A percentile compares a stretch with the other conserved stretches of the same genome.
These are phyloP conservation scores for Lepiota venenata DNA, from an alignment of 768 basidiomycete species.

Conservation along the genomic window DNA sequence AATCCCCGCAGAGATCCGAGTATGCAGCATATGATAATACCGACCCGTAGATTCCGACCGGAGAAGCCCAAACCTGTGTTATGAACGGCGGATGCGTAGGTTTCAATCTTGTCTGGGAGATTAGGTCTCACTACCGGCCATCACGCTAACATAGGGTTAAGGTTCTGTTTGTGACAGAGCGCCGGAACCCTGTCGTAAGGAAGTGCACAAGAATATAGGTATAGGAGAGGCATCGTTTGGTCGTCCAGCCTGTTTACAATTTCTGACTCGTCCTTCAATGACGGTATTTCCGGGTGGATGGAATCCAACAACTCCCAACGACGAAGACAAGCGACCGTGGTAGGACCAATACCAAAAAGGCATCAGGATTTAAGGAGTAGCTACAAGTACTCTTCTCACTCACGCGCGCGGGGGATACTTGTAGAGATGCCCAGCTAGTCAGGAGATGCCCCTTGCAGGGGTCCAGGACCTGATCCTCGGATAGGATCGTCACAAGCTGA, in stretches of 20 bases:
- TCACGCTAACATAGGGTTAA: too few species aligned
- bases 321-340: constrained; percentile 35
- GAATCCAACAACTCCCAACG: constrained; percentile 36
- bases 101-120: constrained; percentile 53
- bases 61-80: constrained; percentile 49
- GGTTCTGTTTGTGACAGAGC: too few species aligned
- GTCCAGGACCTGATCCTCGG: constrained; percentile 35
- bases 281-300: background rate
- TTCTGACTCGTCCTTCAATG: too few species aligned
- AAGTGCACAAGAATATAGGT: too few species aligned
- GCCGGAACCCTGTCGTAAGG: too few species aligned
- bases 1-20: constrained; percentile 79
- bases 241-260: too few species aligned
- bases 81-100: constrained; percentile 47
- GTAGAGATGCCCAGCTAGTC: constrained; percentile 28
- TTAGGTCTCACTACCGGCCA: constrained; percentile 78
- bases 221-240: too few species aligned
- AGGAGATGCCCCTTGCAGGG: constrained; percentile 40
- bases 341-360: constrained; percentile 28
- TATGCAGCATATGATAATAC: constrained; percentile 99
- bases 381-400: too few species aligned
- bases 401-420: too few species aligned
- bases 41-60: constrained; percentile 73
- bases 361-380: too few species aligned
- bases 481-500: constrained; percentile 29